A percentile compares a stretch with the other conserved stretches of the same genome.
phyloP scores from a whole-genome alignment of 768 basidiomycete species.

The Lactifluus volemus region DNA sequence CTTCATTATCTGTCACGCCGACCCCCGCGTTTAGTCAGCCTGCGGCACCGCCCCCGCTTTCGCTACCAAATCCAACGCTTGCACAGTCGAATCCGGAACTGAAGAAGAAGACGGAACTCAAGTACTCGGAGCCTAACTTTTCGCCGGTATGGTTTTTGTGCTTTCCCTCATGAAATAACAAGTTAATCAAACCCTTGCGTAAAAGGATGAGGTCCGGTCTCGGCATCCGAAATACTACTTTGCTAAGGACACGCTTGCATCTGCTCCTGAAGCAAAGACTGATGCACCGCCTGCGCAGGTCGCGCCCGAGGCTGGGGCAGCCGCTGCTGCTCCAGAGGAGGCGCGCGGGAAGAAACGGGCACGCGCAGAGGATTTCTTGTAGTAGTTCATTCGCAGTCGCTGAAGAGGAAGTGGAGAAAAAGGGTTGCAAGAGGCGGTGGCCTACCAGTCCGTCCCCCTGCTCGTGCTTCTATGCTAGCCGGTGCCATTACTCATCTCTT shows the following conservation, averaged over 20 bases:
- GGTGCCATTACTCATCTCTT: constrained; percentile 21
- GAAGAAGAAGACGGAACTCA: constrained; percentile 68
- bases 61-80: constrained; percentile 47
- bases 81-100: constrained; percentile 63
- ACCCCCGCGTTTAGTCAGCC: constrained; percentile 18
- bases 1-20: constrained; percentile 23
- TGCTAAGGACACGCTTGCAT: constrained; percentile 31
- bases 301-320: constrained; percentile 10
- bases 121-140: constrained; percentile 71
- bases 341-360: constrained; percentile 76
- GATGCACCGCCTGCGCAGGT: constrained; percentile 25
- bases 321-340: constrained; percentile 36
- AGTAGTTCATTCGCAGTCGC: constrained; percentile 17
- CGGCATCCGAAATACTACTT: constrained; percentile 53
- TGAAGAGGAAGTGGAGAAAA: background rate
- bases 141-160: constrained; percentile 49
- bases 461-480: constrained; percentile 18
- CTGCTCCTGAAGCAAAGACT: constrained; percentile 26
- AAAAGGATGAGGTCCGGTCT: constrained; percentile 72
- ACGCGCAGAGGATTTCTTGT: constrained; percentile 80
- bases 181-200: background rate
- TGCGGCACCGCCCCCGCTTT: constrained; percentile 24
- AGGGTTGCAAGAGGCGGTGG: constrained; percentile 17
- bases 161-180: background rate
- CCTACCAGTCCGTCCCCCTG: constrained; percentile 28